Percentiles rank a stretch among this genome's conserved stretches.
These are phyloP conservation scores for Aspergillus heteromorphus DNA, from an alignment of 495 filamentous ascomycete genomes.

Conservation along the genomic window DNA sequence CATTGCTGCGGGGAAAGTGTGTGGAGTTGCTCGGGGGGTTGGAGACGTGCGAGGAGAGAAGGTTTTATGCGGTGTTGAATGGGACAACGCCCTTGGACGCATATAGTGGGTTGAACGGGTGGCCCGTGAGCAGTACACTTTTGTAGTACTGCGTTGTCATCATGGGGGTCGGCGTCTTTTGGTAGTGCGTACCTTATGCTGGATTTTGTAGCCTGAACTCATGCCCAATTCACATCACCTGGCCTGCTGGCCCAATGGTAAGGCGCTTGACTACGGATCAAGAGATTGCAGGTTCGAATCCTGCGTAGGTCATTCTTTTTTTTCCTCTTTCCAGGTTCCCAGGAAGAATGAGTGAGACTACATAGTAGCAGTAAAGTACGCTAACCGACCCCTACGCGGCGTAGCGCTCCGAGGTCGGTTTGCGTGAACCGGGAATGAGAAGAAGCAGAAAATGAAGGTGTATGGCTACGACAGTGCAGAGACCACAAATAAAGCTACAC, in stretches of 20 bases:
- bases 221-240: neutral
- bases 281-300: slow-evolving; percentile 51
- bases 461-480: no score
- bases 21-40: neutral
- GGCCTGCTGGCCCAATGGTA: slow-evolving; percentile 61
- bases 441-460: no score
- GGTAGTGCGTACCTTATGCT: neutral
- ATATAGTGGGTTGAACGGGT: slow-evolving; percentile 11
- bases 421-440: no score
- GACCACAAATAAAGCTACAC: no score
- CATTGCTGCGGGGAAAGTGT: slow-evolving; percentile 17
- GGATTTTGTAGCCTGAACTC: neutral
- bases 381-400: no score
- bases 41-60: slow-evolving; percentile 12
- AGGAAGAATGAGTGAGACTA: no score
- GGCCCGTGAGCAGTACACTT: slow-evolving; percentile 12
- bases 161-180: neutral
- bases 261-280: slow-evolving; percentile 71
- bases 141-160: neutral
- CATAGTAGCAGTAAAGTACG: no score
- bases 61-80: slow-evolving; percentile 25
- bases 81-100: slow-evolving; percentile 13
- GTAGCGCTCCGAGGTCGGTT: no score
- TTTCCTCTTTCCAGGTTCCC: no score
- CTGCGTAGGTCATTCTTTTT: slow-evolving; percentile 35